A percentile compares a stretch with the other conserved stretches of the same genome.
Evolutionary conservation across 1,284 basidiomycete species (phyloP).

Genomic region (Somion occarium): DNA sequence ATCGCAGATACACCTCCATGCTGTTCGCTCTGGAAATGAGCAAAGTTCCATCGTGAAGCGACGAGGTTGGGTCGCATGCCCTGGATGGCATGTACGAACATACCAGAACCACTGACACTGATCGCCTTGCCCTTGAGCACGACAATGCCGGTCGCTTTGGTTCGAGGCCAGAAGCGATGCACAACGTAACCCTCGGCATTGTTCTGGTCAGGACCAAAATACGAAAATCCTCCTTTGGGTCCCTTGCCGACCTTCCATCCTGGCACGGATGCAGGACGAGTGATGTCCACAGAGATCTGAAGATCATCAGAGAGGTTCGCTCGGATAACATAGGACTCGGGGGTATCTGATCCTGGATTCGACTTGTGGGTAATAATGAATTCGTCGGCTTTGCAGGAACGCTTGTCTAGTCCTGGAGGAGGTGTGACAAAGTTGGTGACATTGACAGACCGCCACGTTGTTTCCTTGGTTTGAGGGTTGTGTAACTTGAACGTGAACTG

Average conservation of each 20-base stretch:
- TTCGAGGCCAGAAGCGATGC: constrained; percentile 89
- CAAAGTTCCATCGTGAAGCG: constrained; percentile 96
- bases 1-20: constrained; percentile 80
- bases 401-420: constrained; percentile 74
- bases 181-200: constrained; percentile 87
- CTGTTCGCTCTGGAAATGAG: constrained; percentile 74
- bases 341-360: constrained; percentile 57
- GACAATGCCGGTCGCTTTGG: constrained; percentile 65
- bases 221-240: constrained; percentile 83
- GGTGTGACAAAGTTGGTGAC: constrained; percentile 81
- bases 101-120: constrained; percentile 73
- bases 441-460: constrained; percentile 87
- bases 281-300: constrained; percentile 75
- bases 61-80: constrained; percentile 97
- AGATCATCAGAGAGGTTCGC: constrained; percentile 81
- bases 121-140: constrained; percentile 68
- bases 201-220: constrained; percentile 76
- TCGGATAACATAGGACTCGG: constrained; percentile 76
- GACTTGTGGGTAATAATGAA: constrained; percentile 79
- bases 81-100: constrained; percentile 96
- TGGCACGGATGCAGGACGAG: constrained; percentile 63
- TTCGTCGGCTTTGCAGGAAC: constrained; percentile 87
- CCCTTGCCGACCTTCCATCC: constrained; percentile 95
- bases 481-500: constrained; percentile 94
- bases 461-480: constrained; percentile 76